Evolutionary conservation across 2,329 filamentous ascomycete genomes (phyloP), one percentile per base, ranked within the genome.

Genomic region (Arachnomyces sp.): DNA sequence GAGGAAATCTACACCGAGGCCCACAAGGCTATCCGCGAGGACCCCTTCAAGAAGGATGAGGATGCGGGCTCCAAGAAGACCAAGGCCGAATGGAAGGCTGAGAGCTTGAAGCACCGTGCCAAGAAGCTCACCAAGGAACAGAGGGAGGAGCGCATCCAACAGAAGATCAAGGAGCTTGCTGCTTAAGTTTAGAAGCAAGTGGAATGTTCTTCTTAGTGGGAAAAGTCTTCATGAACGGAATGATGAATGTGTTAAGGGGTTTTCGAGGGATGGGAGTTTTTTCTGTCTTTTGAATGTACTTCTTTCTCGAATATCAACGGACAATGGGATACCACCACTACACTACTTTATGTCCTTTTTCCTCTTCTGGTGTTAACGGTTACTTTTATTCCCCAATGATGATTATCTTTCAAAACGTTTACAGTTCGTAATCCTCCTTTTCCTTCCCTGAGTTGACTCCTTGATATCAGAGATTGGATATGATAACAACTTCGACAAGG

Each of bases 1-100:
- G 92, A 98, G 85, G 92, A 98, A 63, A 69, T 96, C 57, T 98
- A 96, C 80, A 68, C 77, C 48, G 87, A 95, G 66, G 92, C 89
- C 51, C 92, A 98, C 81, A 82, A 84, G 70, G 82, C 84, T 65
- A 98, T 98, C 78, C 89, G 92, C 54, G 90, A 88, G 75, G 86
- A 98, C 70, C 92, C 92, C 63, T 94, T 84, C 79, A 94, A 94
- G 84, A 94, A 94, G 82, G 77, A 72, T 55, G 75, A 79, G 51
- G 69, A 74, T 32, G 80, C 77, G 42, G 84, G 67, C 42, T 72
- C 84, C 72, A 89, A 94, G 82, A 96, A 96, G 86, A 76, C 71
- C 76, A 96, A 95, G 83, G 90, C 90, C 51, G 79, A 95, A 75
- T 93, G 85, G 84, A 94, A 94, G 83, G 76, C 77, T 54, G 88